Base-by-base conservation (phyloP, 805 yeast species). In the Lipomyces lipofer region DNA sequence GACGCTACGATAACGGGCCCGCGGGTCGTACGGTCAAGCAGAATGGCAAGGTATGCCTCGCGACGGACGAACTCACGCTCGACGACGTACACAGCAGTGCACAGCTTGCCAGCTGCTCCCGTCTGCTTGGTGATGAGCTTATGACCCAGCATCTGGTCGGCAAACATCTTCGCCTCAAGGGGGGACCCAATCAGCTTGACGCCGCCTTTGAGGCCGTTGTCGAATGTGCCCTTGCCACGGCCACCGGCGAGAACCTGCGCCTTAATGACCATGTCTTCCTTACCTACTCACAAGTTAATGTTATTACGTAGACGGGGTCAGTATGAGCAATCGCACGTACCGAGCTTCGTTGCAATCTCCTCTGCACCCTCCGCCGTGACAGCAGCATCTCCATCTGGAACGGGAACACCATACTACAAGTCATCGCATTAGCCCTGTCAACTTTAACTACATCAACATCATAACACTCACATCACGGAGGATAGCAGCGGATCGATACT, bases 221-320 rank as follows among this genome's bases (percentile, higher is more conserved):
- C 97, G 64, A 94, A 91, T 74, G 88, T 91, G 62, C 99, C 99
- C 75, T 94, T 94, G 76, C 99, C 99, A 76, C 99, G 85, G 70
- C 99, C 99, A 76, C 99, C 99, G 56, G 99, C 91, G 69, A 94
- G 81, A 46, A 97, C 97, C 78, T 94, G 99, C 59, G 99, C 99
- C 79, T 94, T 94, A 73, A 94, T 80, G 61, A 94, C 99, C 74
- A 94, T 78, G 67, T 87, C 95, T 68, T 84, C 83, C 63, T 87
- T 79, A 65, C 66, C 60, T 57, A 13, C 6, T 13, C 6, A 27
- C 13, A 5, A 38, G 13, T 15, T 27, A 38, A 19, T 9, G 13
- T 9, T 12, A 22, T 24, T 32, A 32, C 13, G 7, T n/a, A n/a
- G n/a, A n/a, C n/a, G n/a, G n/a, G n/a, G n/a, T n/a, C n/a, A n/a